A percentile compares a stretch with the other conserved stretches of the same genome.
Evolutionary conservation across 2,329 filamentous ascomycete genomes (phyloP).

Genomic region (Trichocomaceae sp.): DNA sequence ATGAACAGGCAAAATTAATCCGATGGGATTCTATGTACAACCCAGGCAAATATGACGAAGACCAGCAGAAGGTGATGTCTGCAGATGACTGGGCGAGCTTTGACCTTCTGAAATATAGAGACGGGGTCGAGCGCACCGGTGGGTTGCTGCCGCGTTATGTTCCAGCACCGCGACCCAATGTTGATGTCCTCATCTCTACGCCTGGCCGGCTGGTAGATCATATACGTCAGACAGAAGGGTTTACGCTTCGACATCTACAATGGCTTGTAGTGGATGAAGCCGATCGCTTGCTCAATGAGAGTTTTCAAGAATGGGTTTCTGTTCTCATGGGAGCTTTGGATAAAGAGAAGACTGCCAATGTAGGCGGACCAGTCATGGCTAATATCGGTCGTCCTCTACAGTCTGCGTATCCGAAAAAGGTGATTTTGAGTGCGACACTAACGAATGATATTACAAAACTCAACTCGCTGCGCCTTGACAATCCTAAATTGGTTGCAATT

Average conservation of each 20-base stretch:
- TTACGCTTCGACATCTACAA: slow-evolving; percentile 67
- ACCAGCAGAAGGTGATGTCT: slow-evolving; percentile 38
- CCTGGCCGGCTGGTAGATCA: slow-evolving; percentile 90
- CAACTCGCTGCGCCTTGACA: slow-evolving; percentile 61
- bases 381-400: slow-evolving; percentile 33
- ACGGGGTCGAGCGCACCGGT: slow-evolving; percentile 34
- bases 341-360: slow-evolving; percentile 47
- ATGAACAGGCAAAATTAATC: slow-evolving; percentile 57
- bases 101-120: slow-evolving; percentile 40
- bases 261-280: slow-evolving; percentile 94
- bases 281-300: slow-evolving; percentile 83
- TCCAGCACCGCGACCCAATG: slow-evolving; percentile 59
- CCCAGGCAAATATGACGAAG: slow-evolving; percentile 49
- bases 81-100: slow-evolving; percentile 44
- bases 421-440: slow-evolving; percentile 88
- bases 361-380: slow-evolving; percentile 26
- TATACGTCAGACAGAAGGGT: slow-evolving; percentile 73
- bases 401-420: slow-evolving; percentile 58
- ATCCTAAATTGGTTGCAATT: slow-evolving; percentile 70
- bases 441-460: slow-evolving; percentile 78
- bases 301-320: slow-evolving; percentile 84
- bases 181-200: slow-evolving; percentile 86
- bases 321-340: slow-evolving; percentile 57
- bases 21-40: slow-evolving; percentile 63
- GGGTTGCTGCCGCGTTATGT: slow-evolving; percentile 56